These are phyloP conservation scores for Penicillium alfredii DNA, from an alignment of 495 filamentous ascomycete genomes.

Conservation along the genomic window DNA sequence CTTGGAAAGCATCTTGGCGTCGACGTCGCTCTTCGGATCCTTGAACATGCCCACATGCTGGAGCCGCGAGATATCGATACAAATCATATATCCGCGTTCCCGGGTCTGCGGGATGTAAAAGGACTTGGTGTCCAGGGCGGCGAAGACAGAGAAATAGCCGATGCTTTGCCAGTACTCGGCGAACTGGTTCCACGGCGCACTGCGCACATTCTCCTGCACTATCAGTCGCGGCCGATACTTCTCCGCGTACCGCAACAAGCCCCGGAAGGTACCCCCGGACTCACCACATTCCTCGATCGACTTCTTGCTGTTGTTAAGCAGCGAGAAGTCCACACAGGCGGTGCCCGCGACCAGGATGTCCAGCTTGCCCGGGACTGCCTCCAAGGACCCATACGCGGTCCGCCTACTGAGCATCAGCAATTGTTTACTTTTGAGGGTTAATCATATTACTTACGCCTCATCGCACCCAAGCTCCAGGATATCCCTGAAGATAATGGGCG, in stretches of 20 bases:
- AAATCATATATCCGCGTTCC: conserved; percentile 64
- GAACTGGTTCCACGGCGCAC: conserved; percentile 59
- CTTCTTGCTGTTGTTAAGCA: conserved; percentile 33
- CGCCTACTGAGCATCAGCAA: conserved; percentile 42
- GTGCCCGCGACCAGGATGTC: conserved; percentile 73
- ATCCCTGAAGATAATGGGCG: conserved; percentile 61
- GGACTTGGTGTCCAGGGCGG: conserved; percentile 61
- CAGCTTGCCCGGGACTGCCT: conserved; percentile 50
- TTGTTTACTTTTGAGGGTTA: conserved; percentile 1
- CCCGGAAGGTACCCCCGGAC: conserved; percentile 64
- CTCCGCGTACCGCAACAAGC: conserved; percentile 52
- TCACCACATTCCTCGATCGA: conserved; percentile 52
- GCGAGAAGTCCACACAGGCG: conserved; percentile 68
- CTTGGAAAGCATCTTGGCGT: conserved; percentile 37
- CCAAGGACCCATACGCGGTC: conserved; percentile 63
- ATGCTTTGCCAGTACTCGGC: conserved; percentile 41
- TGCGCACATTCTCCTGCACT: conserved; percentile 68
- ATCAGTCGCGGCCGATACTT: conserved; percentile 55
- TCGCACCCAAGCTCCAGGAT: conserved; percentile 53
- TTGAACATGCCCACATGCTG: conserved; percentile 10
- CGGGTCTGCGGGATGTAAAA: conserved; percentile 80
- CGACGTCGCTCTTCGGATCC: conserved; percentile 6
- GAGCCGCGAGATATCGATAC: conserved; percentile 43
- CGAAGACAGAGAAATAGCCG: conserved; percentile 47
- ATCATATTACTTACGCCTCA: conserved; percentile 49